Percentiles rank a stretch among this genome's conserved stretches.
Conservation (phyloP, 129 eudicot species). For the Flaveria trinervia region DNA sequence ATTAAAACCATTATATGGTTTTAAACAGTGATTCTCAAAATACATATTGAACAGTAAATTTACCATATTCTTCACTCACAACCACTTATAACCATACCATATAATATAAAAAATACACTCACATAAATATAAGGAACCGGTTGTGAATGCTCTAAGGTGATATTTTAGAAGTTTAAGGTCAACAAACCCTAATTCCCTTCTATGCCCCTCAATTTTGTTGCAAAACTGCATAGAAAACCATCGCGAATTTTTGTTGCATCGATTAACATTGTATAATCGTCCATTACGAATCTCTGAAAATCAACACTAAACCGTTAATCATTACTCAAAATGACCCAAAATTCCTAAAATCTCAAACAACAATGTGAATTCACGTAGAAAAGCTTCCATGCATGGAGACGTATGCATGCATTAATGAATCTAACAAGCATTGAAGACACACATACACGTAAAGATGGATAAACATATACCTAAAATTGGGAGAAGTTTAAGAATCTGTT, state of each 20-base stretch:
- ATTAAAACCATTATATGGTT: no score
- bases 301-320: not conserved
- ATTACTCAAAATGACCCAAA: not conserved
- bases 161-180: no score
- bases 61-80: no score
- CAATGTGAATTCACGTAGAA: constrained; percentile 7
- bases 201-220: not conserved
- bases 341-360: not conserved
- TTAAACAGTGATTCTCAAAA: no score
- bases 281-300: not conserved
- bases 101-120: no score
- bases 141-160: no score
- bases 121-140: no score
- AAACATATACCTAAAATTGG: constrained; percentile 17
- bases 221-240: not conserved
- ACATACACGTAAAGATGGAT: not conserved
- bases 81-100: no score
- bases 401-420: not conserved
- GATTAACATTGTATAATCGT: not conserved
- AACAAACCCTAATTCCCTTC: constrained; percentile 1
- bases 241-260: no score
- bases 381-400: not conserved
- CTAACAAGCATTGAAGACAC: not conserved
- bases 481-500: not conserved
- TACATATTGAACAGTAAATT: no score